Evolutionary conservation across 1,139 yeast genomes (phyloP), one percentile per base, ranked within the genome.

Genomic region (Geotrichum australiense): DNA sequence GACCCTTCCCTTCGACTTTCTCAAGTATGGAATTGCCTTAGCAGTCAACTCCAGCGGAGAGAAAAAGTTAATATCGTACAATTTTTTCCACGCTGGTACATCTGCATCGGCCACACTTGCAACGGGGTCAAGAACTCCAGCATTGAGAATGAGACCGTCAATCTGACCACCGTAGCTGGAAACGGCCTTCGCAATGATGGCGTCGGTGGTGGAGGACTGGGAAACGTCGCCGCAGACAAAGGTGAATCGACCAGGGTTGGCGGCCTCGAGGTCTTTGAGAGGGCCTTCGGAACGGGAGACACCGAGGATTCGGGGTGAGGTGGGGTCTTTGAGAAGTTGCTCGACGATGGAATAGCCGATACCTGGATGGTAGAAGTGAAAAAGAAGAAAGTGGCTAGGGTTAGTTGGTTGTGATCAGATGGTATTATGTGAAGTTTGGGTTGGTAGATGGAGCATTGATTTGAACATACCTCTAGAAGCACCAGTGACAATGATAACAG

Each of bases 91-190:
- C 20, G 64, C 69, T 2, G 56, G 62, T 2, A 80, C 57, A 39
- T 73, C 64, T 5, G 78, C 70, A 32, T 59, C 57, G 15, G 55
- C 78, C 29, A 86, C 60, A 20, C 69, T 63, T 5, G 73, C 73
- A 3, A 89, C 94, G 0, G 96, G 96, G 20, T 78, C 89, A 47
- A 91, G 64, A 0, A 80, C 76, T 2, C 96, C 97, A 2, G 97
- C 97, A 63, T 91, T 89, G 45, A 87, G 79, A 35, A 91, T 72
- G 5, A 86, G 60, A 0, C 91, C 76, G 54, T 83, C 77, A 35
- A 91, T 64, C 24, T 68, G 65, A 2, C 86, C 91, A 2, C 87
- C 91, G 55, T 73, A 80, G 46, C 67, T 67, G 4, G 56, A 49
- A 8, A 73, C 52, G 0, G 89, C 79, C 18, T 62, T 43, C 1